These are phyloP conservation scores for Aspergillus uvarum DNA, from an alignment of 2,329 filamentous ascomycete species.

Conservation along the genomic window DNA sequence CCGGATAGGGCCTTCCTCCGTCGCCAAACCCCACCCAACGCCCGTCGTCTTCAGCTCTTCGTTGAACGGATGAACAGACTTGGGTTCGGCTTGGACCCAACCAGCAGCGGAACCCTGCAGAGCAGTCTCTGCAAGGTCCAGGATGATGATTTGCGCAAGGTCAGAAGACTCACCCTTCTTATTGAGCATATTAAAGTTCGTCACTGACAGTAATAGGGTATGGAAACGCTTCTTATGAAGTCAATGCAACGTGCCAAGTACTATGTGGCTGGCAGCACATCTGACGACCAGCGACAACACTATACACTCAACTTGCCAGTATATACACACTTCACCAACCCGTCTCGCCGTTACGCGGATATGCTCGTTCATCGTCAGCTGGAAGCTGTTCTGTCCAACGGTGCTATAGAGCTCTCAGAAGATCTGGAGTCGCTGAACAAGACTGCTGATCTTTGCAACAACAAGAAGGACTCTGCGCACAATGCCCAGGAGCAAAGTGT, in stretches of 20 bases:
- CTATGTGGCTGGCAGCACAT: conserved; percentile 76
- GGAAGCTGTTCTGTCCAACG: conserved; percentile 79
- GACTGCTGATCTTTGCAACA: conserved; percentile 94
- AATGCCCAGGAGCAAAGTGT: conserved; percentile 98
- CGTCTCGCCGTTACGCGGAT: conserved; percentile 90
- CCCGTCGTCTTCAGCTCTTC: conserved; percentile 84
- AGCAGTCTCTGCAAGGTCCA: conserved; percentile 94
- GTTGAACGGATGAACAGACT: conserved; percentile 89
- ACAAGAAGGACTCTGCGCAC: conserved; percentile 97
- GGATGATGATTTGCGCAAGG: conserved; percentile 82
- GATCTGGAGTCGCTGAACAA: conserved; percentile 86
- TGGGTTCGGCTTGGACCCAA: conserved; percentile 84
- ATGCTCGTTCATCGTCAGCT: conserved; percentile 94
- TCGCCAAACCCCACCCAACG: conserved; percentile 79
- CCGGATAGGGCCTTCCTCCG: conserved; percentile 92
- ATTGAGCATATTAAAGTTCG: neutral
- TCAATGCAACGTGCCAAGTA: conserved; percentile 97
- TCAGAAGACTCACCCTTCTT: conserved; percentile 23
- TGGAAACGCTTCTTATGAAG: conserved; percentile 95
- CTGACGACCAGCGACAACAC: conserved; percentile 77
- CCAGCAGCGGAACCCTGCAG: conserved; percentile 86
- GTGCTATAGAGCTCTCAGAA: conserved; percentile 79
- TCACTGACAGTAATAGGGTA: conserved; percentile 55
- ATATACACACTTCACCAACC: conserved; percentile 97
- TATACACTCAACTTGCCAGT: conserved; percentile 89